A percentile compares a stretch with the other conserved stretches of the same genome.
phyloP scores from a whole-genome alignment of 371 early-diverging fungal genomes.

The Mucor racemosus region DNA sequence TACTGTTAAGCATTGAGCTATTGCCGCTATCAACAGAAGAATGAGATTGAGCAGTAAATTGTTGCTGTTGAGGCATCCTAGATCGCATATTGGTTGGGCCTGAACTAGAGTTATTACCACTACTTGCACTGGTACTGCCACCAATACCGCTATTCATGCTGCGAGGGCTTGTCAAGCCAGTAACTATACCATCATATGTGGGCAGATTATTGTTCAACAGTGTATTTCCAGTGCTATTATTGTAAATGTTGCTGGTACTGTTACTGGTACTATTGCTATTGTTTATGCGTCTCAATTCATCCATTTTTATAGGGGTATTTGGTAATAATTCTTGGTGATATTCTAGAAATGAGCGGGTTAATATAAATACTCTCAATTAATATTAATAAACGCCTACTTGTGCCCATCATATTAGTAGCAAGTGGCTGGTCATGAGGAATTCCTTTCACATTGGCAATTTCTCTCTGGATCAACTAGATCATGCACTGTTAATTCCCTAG shows the following conservation, averaged over 20 bases:
- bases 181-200: not conserved
- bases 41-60: not conserved
- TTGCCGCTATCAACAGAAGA: slow-evolving; percentile 1
- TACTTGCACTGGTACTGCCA: slow-evolving; percentile 21
- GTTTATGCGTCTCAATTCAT: slow-evolving; percentile 4
- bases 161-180: slow-evolving; percentile 22
- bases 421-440: slow-evolving; percentile 37
- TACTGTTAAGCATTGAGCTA: not conserved
- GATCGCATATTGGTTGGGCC: not conserved
- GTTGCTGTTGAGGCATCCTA: not conserved
- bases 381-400: slow-evolving; percentile 17
- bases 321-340: slow-evolving; percentile 1
- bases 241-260: not conserved
- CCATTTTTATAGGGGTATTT: slow-evolving; percentile 8
- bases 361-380: not conserved
- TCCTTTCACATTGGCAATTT: slow-evolving; percentile 47
- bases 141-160: slow-evolving; percentile 31
- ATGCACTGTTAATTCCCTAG: not conserved
- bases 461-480: slow-evolving; percentile 50
- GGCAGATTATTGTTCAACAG: not conserved
- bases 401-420: slow-evolving; percentile 21
- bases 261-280: not conserved
- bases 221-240: not conserved
- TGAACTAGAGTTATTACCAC: not conserved
- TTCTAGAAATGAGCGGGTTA: slow-evolving; percentile 1